Conservation (phyloP, 2,329 filamentous ascomycete genomes). For the Aspergillus persii region DNA sequence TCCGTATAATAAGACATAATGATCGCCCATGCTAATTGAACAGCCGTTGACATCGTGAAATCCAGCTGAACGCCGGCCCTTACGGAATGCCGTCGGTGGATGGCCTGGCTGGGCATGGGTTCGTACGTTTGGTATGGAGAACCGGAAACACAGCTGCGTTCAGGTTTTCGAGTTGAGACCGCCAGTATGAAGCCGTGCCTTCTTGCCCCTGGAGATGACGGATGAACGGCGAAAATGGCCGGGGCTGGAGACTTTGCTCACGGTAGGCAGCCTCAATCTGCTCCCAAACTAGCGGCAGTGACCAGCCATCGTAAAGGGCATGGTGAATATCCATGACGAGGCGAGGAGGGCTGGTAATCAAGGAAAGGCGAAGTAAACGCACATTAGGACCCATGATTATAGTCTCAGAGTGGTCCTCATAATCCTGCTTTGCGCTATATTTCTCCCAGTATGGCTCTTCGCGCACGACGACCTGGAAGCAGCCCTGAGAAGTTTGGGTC, state of each 20-base stretch:
- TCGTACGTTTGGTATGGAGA: no score
- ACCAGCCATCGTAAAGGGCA: conserved; percentile 8
- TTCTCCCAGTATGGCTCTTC: background rate
- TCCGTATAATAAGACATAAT: background rate
- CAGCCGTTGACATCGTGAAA: background rate
- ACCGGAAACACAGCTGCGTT: no score
- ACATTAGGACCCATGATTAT: background rate
- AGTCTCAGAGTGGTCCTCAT: background rate
- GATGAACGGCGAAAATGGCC: no score
- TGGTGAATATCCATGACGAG: conserved; percentile 16
- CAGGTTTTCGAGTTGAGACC: no score
- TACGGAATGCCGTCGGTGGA: no score
- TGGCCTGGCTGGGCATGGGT: no score
- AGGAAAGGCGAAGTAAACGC: conserved; percentile 1
- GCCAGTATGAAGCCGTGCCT: no score
- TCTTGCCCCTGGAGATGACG: no score
- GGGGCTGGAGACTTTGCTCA: background rate
- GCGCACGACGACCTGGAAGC: background rate
- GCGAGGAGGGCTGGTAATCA: background rate
- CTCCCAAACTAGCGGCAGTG: conserved; percentile 4
- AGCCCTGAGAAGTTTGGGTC: background rate
- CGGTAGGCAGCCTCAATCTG: conserved; percentile 7
- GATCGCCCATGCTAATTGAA: conserved; percentile 2
- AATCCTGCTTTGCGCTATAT: background rate
- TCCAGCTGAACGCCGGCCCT: no score